Evolutionary conservation across 2,329 filamentous ascomycete species (phyloP).

Genomic region (Scedosporium minutisporum): DNA sequence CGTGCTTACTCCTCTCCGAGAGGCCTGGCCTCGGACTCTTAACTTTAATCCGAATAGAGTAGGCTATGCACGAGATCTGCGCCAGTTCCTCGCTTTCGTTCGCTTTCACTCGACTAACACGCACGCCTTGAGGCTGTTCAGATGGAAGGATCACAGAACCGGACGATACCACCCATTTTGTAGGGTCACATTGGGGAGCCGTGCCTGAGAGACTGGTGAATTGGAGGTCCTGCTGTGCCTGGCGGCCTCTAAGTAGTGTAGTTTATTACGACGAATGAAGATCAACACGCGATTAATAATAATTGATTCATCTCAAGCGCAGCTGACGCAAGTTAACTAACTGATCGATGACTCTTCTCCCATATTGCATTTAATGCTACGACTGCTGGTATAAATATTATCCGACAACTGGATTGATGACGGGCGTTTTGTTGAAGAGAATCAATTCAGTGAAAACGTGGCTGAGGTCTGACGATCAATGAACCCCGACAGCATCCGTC

Average conservation of each 20-base stretch:
- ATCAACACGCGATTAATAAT: not conserved
- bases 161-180: not conserved
- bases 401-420: too few species aligned
- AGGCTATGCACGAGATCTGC: not conserved
- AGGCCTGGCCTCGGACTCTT: constrained; percentile 7
- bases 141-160: not conserved
- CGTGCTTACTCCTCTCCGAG: constrained; percentile 12
- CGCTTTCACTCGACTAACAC: not conserved
- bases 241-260: not conserved
- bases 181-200: not conserved
- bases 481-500: too few species aligned
- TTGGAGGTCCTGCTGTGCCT: not conserved
- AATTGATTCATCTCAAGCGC: not conserved
- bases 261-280: not conserved
- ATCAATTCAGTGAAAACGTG: too few species aligned
- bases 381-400: too few species aligned
- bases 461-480: too few species aligned
- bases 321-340: not conserved
- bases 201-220: not conserved
- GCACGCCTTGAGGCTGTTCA: not conserved
- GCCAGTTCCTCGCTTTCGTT: not conserved
- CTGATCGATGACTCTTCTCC: not conserved
- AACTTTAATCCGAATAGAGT: not conserved
- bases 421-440: too few species aligned
- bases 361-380: too few species aligned